phyloP scores from a whole-genome alignment of 495 filamentous ascomycete species.

The Daldinia loculata region DNA sequence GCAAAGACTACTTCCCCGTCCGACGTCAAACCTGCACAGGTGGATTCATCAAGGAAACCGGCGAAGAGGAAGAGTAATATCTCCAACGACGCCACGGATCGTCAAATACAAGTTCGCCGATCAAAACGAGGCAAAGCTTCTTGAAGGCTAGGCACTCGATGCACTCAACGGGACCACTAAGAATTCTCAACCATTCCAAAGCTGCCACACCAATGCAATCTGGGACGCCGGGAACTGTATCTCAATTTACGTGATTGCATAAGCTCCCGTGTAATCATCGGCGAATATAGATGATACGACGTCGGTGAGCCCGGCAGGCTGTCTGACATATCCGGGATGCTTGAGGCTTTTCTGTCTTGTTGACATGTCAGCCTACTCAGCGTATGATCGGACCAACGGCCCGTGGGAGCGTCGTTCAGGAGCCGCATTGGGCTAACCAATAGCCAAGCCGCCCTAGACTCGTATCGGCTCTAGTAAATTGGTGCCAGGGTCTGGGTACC shows the following conservation, averaged over 20 bases:
- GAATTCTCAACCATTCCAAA: constrained; percentile 19
- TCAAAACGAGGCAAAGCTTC: constrained; percentile 39
- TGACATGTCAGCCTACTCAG: constrained; percentile 20
- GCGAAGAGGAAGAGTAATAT: constrained; percentile 49
- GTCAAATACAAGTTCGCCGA: constrained; percentile 25
- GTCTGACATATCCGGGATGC: constrained; percentile 9
- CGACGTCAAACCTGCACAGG: constrained; percentile 19
- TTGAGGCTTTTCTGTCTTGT: constrained; percentile 26
- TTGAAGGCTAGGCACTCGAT: constrained; percentile 12
- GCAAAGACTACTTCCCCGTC: constrained; percentile 8
- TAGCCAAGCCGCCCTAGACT: constrained; percentile 15
- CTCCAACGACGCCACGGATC: constrained; percentile 27
- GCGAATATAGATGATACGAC: constrained; percentile 26
- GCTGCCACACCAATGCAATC: constrained; percentile 26
- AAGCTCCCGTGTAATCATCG: constrained; percentile 21
- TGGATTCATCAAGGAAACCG: constrained; percentile 14
- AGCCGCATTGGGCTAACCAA: constrained; percentile 35
- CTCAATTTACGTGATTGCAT: constrained; percentile 29
- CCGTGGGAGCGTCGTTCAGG: constrained; percentile 43
- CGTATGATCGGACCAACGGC: constrained; percentile 42
- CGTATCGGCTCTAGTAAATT: constrained; percentile 35
- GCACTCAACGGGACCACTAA: constrained; percentile 4
- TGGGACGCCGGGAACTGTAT: constrained; percentile 32
- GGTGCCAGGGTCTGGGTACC: constrained; percentile 28
- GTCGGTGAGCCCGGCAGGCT: constrained; percentile 24